Percentiles rank a stretch among this genome's conserved stretches.
Conservation (phyloP, 2,329 filamentous ascomycete species). For the Fusarium sp. region DNA sequence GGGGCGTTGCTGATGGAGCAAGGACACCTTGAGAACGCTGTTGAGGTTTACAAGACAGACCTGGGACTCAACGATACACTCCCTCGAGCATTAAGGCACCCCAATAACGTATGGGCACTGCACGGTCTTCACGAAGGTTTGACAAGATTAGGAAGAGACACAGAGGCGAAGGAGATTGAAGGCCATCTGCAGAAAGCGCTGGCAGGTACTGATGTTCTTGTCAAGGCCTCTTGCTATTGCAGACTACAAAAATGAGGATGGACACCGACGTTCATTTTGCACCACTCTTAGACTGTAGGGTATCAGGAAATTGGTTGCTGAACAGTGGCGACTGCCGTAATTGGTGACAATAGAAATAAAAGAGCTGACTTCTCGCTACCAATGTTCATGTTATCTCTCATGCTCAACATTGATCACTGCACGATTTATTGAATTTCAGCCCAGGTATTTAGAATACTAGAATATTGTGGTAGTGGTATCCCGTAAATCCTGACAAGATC, state of each 20-base stretch:
- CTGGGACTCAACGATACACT: conserved; percentile 68
- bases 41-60: conserved; percentile 67
- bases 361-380: rapidly evolving
- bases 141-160: conserved; percentile 55
- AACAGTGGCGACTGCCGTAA: rapidly evolving
- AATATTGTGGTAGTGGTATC: rapidly evolving
- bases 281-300: rapidly evolving
- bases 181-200: not conserved
- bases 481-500: rapidly evolving
- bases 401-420: rapidly evolving
- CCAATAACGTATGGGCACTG: conserved; percentile 79
- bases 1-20: conserved; percentile 76
- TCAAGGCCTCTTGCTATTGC: conserved; percentile 25
- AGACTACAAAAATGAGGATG: not conserved
- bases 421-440: rapidly evolving
- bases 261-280: rapidly evolving
- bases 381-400: too few relatives aligned
- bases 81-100: conserved; percentile 72
- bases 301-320: not conserved
- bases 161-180: conserved; percentile 47
- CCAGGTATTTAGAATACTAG: rapidly evolving
- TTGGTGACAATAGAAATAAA: too few relatives aligned
- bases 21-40: conserved; percentile 64
- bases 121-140: conserved; percentile 79
- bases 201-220: not conserved